Evolutionary conservation across 306 rosid species (phyloP), one percentile per base, ranked within the genome.

Genomic region (Quercus mongolica): DNA sequence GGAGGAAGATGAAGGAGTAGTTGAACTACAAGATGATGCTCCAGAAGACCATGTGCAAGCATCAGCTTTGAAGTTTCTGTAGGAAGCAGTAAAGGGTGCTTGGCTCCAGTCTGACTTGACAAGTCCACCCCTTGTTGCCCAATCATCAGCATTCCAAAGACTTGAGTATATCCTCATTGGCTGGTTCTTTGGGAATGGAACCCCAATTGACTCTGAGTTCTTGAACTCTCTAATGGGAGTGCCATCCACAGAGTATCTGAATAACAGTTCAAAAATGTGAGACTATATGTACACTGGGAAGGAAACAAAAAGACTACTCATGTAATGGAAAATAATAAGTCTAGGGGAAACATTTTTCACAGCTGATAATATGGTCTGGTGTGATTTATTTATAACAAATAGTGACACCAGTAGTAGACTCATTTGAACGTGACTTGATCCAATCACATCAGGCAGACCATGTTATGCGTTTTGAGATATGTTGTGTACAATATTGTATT

Each of bases 101-200:
- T 80, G 62, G 3, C 76, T 80, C 94, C 94, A 92, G 81, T 92
- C 89, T 44, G 94, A 90, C 78, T 90, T 92, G 28, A 92, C 84
- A 6, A 81, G 79, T n/a, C 97, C 97, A 15, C 97, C 97, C 63
- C 92, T 88, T 5, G 97, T 91, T 4, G 97, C 97, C 97, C 94
- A 89, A 1, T 88, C 54, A 44, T 85, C 91, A 0, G 85, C 91
- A 30, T 86, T 79, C 88, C 91, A 88, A 1, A 88, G 75, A 63
- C 88, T 88, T 0, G 85, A 75, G 46, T 86, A 79, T 8, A 88
- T 5, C 35, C 69, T 81, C 91, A 86, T 86, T 12, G 89, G 69
- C 46, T 83, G 86, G 49, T 25, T 1, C 54, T 20, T 49, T 21
- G 83, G 89, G 74, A 51, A 88, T 9, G 86, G 83, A 17, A 74